Base-by-base conservation (phyloP, 2,329 filamentous ascomycete species). In the Ceratocystis lukuohia region DNA sequence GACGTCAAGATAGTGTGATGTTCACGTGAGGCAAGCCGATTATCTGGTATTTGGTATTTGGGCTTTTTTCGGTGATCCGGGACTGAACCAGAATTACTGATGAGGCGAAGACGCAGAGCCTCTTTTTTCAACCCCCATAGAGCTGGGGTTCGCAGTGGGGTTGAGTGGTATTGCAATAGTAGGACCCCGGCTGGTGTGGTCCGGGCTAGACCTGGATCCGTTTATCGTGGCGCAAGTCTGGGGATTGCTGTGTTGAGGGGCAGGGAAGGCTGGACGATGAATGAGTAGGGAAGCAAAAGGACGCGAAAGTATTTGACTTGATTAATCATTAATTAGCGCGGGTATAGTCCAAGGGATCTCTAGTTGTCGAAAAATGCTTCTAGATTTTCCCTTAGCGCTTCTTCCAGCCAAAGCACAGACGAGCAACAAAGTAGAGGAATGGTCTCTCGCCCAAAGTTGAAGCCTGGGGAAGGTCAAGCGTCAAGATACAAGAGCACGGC, bases 1-100 rank as follows among this genome's bases (percentile, higher is more conserved):
- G 56, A 59, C 56, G 28, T 33, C 25, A 59, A 33, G 17, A n/a
- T 37, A 59, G 56, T 57, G 53, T 57, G 53, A 57, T 57, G 5
- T 59, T 41, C 28, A n/a, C 30, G 56, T n/a, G 17, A 59, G 56
- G n/a, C 28, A 17, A 59, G 22, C 28, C 17, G 22, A 8, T 53
- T 25, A 10, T n/a, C 6, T n/a, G 17, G 46, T 50, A 12, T n/a
- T 8, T 20, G n/a, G 48, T 53, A 25, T 25, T 53, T 53, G 22
- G 22, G 20, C 8, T 28, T 53, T 22, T 4, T 10, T 53, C 15
- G 48, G 25, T 15, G 48, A 25, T 10, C 25, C 8, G 48, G 48
- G 22, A 22, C 25, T 53, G 22, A 25, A 28, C 48, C 8, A 25
- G 48, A 28, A 17, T 53, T 53, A 10, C 15, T 15, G 20, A 10